A percentile compares a stretch with the other conserved stretches of the same genome.
Conservation (phyloP, 2,329 filamentous ascomycete genomes). For the Microcyclospora pomicola region DNA sequence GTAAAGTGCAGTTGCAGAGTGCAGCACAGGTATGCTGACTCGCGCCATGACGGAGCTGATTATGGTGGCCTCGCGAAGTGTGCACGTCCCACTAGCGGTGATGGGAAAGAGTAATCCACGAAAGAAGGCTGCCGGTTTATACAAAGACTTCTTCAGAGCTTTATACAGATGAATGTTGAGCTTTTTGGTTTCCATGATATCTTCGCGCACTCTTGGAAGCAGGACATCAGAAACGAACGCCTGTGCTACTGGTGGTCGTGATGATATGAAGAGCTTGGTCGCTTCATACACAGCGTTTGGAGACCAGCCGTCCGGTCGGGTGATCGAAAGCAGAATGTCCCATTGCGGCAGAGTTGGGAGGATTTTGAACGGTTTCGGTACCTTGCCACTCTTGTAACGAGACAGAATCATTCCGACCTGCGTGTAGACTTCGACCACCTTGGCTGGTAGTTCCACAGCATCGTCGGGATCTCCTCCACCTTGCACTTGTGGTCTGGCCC, state of each 20-base stretch:
- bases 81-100: conserved; percentile 73
- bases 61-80: conserved; percentile 81
- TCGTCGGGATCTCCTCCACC: conserved; percentile 53
- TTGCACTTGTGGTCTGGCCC: conserved; percentile 42
- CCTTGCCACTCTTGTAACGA: conserved; percentile 87
- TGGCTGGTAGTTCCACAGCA: conserved; percentile 72
- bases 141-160: conserved; percentile 77
- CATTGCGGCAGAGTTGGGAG: conserved; percentile 83
- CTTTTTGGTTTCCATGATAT: conserved; percentile 89
- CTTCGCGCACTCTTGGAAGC: conserved; percentile 78
- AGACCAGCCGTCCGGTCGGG: conserved; percentile 66
- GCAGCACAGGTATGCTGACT: conserved; percentile 77
- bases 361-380: conserved; percentile 96
- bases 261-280: conserved; percentile 82
- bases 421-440: conserved; percentile 86
- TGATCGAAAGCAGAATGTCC: conserved; percentile 75
- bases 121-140: conserved; percentile 93
- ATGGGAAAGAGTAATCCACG: conserved; percentile 91
- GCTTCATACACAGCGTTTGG: conserved; percentile 76
- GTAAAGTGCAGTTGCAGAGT: conserved; percentile 83
- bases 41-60: conserved; percentile 73
- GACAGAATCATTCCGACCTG: conserved; percentile 85
- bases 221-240: conserved; percentile 78
- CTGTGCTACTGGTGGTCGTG: conserved; percentile 65
- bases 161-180: conserved; percentile 94